Conservation (phyloP, 2,329 filamentous ascomycete genomes). For the Verticillium albo-atrum region DNA sequence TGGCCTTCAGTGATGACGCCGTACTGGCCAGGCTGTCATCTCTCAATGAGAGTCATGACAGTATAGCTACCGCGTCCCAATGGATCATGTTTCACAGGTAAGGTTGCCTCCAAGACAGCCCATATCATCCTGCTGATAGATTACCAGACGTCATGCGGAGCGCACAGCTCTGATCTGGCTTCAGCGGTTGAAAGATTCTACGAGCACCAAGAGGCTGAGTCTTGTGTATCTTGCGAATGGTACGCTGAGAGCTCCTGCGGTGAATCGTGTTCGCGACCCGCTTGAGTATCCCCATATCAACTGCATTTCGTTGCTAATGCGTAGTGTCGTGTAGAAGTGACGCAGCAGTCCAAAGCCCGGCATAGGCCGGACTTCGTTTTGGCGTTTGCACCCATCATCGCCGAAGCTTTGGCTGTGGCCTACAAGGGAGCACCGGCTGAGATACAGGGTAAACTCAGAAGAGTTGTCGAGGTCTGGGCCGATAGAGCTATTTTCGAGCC, state of each 20-base stretch:
- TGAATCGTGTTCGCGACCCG: background rate
- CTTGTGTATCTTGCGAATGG: slow-evolving; percentile 94
- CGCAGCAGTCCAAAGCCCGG: slow-evolving; percentile 90
- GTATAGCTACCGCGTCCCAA: slow-evolving; percentile 92
- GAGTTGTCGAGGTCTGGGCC: slow-evolving; percentile 93
- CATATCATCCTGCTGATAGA: background rate
- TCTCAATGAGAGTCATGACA: slow-evolving; percentile 95
- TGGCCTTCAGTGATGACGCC: slow-evolving; percentile 95
- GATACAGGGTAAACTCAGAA: slow-evolving; percentile 78
- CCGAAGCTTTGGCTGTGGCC: slow-evolving; percentile 82
- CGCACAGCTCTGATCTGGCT: slow-evolving; percentile 90
- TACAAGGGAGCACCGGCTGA: slow-evolving; percentile 87
- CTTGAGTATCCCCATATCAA: background rate
- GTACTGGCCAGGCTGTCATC: slow-evolving; percentile 92
- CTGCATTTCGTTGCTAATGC: background rate
- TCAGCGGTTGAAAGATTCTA: slow-evolving; percentile 81
- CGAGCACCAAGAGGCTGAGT: slow-evolving; percentile 80
- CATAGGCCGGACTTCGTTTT: slow-evolving; percentile 89
- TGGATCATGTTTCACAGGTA: slow-evolving; percentile 99
- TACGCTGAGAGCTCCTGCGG: slow-evolving; percentile 34
- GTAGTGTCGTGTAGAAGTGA: slow-evolving; percentile 64
- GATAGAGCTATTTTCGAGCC: slow-evolving; percentile 78
- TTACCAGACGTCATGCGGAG: slow-evolving; percentile 77
- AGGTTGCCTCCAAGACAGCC: slow-evolving; percentile 8
- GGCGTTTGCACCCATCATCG: slow-evolving; percentile 87